phyloP scores from a whole-genome alignment of 331 rosid genomes.

The Pyracantha coccinea region DNA sequence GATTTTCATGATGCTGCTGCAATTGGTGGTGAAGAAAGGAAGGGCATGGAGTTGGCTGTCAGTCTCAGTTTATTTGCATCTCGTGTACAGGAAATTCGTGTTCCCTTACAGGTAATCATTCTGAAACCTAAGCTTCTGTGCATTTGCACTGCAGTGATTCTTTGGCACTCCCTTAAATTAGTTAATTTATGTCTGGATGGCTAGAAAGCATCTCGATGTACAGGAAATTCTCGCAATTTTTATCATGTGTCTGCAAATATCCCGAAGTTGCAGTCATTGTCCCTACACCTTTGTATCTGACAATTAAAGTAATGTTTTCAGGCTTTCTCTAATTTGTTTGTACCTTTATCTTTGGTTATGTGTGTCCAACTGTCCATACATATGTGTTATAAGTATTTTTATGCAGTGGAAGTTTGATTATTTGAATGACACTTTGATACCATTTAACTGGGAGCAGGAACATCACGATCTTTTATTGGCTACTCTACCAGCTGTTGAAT shows the following conservation, averaged over 20 bases:
- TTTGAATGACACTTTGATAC: not conserved
- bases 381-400: not conserved
- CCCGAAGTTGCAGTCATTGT: not conserved
- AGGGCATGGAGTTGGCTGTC: slow-evolving; percentile 99
- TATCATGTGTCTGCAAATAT: not conserved
- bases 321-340: not conserved
- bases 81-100: slow-evolving; percentile 96
- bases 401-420: not conserved
- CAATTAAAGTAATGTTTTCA: not conserved
- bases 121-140: not conserved
- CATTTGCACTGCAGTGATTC: slow-evolving; percentile 2
- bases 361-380: not conserved
- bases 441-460: slow-evolving; percentile 47
- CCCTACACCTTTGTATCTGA: not conserved
- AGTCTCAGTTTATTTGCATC: slow-evolving; percentile 97
- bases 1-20: slow-evolving; percentile 97
- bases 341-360: not conserved
- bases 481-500: slow-evolving; percentile 79
- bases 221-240: not conserved
- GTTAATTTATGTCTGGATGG: slow-evolving; percentile 4
- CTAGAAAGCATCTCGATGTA: slow-evolving; percentile 1
- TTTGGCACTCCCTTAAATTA: not conserved
- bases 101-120: slow-evolving; percentile 71
- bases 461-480: slow-evolving; percentile 91
- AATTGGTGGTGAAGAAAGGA: slow-evolving; percentile 97